phyloP scores from a whole-genome alignment of 768 basidiomycete species.

The Lentinula sp. region DNA sequence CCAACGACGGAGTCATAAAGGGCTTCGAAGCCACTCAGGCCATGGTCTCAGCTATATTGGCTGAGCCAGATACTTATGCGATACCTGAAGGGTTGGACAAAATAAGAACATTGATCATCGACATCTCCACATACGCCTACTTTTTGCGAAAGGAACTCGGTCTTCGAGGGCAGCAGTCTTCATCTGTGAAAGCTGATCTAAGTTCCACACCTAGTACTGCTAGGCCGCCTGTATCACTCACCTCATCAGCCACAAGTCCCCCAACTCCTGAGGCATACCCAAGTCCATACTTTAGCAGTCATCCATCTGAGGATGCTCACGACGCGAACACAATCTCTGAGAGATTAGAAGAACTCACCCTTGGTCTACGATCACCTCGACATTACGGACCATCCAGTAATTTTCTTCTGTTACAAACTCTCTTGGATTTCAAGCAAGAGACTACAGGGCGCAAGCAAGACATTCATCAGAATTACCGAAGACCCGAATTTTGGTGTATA shows the following conservation, averaged over 20 bases:
- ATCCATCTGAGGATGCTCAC: not conserved
- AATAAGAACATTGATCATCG: not conserved
- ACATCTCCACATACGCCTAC: not conserved
- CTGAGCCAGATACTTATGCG: not conserved
- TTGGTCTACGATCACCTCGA: not conserved
- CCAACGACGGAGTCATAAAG: slow-evolving; percentile 11
- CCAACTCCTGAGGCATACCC: not conserved
- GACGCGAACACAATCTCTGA: not conserved
- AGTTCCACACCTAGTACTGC: not conserved
- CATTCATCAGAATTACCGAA: not conserved
- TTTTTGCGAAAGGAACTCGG: not conserved
- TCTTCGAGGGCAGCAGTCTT: not conserved
- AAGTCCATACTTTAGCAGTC: not conserved
- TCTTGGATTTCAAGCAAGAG: not conserved
- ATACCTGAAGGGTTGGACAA: not conserved
- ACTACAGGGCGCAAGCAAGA: not conserved
- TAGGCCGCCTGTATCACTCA: not conserved
- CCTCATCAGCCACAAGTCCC: not conserved
- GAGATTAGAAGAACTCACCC: not conserved
- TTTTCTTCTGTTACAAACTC: not conserved
- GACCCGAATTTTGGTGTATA: not conserved
- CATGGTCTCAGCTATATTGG: not conserved
- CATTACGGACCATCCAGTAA: not conserved
- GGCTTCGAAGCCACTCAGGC: not conserved
- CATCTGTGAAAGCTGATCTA: not conserved